phyloP scores from a whole-genome alignment of 2,329 filamentous ascomycete genomes.

The Penicillium sp. region DNA sequence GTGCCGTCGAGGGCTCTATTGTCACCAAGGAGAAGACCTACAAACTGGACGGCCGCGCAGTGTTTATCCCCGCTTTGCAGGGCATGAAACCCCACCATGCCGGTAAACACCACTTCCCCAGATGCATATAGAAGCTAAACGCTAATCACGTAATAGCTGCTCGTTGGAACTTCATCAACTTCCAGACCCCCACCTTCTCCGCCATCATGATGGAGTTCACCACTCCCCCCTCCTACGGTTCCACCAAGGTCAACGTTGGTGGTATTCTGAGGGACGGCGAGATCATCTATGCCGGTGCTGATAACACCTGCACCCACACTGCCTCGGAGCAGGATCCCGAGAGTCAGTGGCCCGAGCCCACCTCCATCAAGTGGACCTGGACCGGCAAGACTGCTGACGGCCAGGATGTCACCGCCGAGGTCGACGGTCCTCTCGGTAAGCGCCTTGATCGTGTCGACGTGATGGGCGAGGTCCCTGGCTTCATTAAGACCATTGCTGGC shows the following conservation, averaged over 20 bases:
- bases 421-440: slow-evolving; percentile 68
- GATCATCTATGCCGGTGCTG: slow-evolving; percentile 69
- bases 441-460: slow-evolving; percentile 84
- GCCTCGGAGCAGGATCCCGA: slow-evolving; percentile 68
- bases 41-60: slow-evolving; percentile 74
- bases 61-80: slow-evolving; percentile 84
- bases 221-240: slow-evolving; percentile 88
- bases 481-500: slow-evolving; percentile 91
- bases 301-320: slow-evolving; percentile 66
- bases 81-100: slow-evolving; percentile 99
- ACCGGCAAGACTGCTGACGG: slow-evolving; percentile 72
- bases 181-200: slow-evolving; percentile 82
- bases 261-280: slow-evolving; percentile 78
- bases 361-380: slow-evolving; percentile 73
- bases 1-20: slow-evolving; percentile 76
- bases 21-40: slow-evolving; percentile 77
- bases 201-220: slow-evolving; percentile 95
- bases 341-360: slow-evolving; percentile 87
- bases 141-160: slow-evolving; percentile 52
- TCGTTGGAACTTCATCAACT: slow-evolving; percentile 90
- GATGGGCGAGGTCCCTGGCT: slow-evolving; percentile 92
- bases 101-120: slow-evolving; percentile 45
- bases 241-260: slow-evolving; percentile 78
- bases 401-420: slow-evolving; percentile 65
- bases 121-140: not conserved